Conservation (phyloP, 768 basidiomycete genomes). For the Lentinus brumalis region DNA sequence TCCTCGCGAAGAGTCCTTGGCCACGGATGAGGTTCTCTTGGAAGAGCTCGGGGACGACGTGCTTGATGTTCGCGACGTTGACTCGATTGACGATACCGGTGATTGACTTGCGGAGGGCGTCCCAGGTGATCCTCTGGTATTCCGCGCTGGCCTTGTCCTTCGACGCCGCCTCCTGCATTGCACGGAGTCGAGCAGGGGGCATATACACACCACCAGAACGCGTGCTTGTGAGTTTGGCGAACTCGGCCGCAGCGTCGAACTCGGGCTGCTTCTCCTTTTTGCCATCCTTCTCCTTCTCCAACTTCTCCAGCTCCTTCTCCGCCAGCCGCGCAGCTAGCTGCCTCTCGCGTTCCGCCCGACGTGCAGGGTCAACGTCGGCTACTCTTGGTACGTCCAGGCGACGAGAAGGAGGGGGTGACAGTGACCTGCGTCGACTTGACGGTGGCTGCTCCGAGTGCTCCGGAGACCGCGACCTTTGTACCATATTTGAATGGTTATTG, state of each 20-base stretch:
- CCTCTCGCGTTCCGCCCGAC: conserved; percentile 75
- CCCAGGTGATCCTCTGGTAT: conserved; percentile 96
- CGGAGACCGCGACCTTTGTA: conserved; percentile 35
- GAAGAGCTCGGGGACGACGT: conserved; percentile 88
- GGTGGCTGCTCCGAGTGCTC: conserved; percentile 40
- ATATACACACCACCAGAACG: conserved; percentile 95
- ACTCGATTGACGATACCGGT: conserved; percentile 99
- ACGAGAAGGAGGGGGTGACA: conserved; percentile 40
- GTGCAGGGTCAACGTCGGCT: conserved; percentile 74
- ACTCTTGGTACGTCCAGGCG: conserved; percentile 50
- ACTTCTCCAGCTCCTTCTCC: conserved; percentile 65
- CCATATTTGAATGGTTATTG: neutral
- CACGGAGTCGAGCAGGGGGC: conserved; percentile 90
- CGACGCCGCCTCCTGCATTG: conserved; percentile 82
- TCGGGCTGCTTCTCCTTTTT: conserved; percentile 39
- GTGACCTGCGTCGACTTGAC: conserved; percentile 43
- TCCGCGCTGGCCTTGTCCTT: conserved; percentile 83
- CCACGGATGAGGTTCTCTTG: conserved; percentile 93
- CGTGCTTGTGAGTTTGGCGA: conserved; percentile 79
- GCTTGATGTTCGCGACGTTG: conserved; percentile 95
- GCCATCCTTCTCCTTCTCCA: conserved; percentile 50
- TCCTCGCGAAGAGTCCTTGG: conserved; percentile 87
- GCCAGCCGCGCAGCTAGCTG: conserved; percentile 74
- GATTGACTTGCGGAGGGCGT: conserved; percentile 94
- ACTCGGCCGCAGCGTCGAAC: conserved; percentile 82